Evolutionary conservation across 495 filamentous ascomycete genomes (phyloP).

Genomic region (Penicillium lividum): DNA sequence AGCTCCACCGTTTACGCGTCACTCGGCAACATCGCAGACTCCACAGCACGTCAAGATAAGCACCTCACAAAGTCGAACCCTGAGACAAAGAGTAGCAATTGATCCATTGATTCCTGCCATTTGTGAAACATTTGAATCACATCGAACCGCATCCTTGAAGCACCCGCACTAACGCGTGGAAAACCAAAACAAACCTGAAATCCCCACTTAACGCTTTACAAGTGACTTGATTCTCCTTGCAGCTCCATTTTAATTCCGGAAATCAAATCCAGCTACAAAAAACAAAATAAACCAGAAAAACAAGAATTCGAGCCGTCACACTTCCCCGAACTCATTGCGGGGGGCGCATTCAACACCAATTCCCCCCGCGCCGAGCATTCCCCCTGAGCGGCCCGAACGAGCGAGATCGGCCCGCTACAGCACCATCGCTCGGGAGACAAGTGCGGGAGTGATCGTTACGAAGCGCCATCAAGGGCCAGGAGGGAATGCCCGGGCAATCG

Average conservation of each 20-base stretch:
- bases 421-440: background rate
- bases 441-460: background rate
- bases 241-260: background rate
- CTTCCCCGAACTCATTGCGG: constrained; percentile 9
- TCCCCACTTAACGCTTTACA: too few species aligned
- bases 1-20: too few species aligned
- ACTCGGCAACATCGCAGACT: too few species aligned
- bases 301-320: background rate
- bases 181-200: too few species aligned
- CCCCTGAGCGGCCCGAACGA: background rate
- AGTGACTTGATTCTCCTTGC: background rate
- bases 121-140: too few species aligned
- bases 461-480: constrained; percentile 13
- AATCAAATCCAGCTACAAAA: background rate
- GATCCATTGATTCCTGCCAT: too few species aligned
- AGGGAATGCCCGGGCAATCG: constrained; percentile 42
- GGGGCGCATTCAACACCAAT: constrained; percentile 11
- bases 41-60: too few species aligned
- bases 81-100: too few species aligned
- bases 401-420: constrained; percentile 8
- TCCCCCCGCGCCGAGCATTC: constrained; percentile 3
- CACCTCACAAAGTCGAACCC: too few species aligned
- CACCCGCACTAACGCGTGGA: too few species aligned
- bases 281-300: background rate
- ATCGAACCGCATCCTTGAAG: too few species aligned